A percentile compares a stretch with the other conserved stretches of the same genome.
These are phyloP conservation scores for Pyrenophora graminea DNA, from an alignment of 2,329 filamentous ascomycete species.

Conservation along the genomic window DNA sequence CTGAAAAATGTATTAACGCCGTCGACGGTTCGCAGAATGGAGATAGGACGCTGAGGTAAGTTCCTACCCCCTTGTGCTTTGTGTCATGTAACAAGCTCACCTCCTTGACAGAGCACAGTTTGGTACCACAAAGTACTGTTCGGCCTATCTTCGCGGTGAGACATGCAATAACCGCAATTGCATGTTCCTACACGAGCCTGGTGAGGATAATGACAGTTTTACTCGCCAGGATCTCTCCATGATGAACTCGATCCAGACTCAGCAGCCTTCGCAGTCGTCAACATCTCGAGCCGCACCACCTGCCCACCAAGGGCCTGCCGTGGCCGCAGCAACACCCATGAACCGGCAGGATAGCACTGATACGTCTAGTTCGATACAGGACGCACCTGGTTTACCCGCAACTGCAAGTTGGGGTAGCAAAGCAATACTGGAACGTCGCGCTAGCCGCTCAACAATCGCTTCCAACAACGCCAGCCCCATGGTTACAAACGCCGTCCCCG, in stretches of 20 bases:
- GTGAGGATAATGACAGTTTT: conserved; percentile 97
- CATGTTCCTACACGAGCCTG: conserved; percentile 97
- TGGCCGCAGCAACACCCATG: conserved; percentile 65
- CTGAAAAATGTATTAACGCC: conserved; percentile 83
- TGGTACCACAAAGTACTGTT: conserved; percentile 98
- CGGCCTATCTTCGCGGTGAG: conserved; percentile 92
- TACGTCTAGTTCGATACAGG: conserved; percentile 61
- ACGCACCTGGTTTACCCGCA: conserved; percentile 87
- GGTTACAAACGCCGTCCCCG: conserved; percentile 53
- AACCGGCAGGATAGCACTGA: conserved; percentile 78
- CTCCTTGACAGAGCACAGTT: conserved; percentile 62
- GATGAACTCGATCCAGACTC: conserved; percentile 86
- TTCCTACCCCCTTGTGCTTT: not conserved
- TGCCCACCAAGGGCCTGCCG: conserved; percentile 54
- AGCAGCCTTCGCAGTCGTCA: conserved; percentile 66
- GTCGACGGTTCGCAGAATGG: conserved; percentile 93
- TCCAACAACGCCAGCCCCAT: conserved; percentile 83
- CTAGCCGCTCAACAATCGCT: conserved; percentile 79
- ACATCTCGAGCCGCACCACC: conserved; percentile 57
- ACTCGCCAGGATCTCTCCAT: conserved; percentile 92
- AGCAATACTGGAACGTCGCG: conserved; percentile 70
- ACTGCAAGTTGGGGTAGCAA: conserved; percentile 89
- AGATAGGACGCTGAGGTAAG: conserved; percentile 78
- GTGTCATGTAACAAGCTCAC: conserved; percentile 23
- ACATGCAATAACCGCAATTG: conserved; percentile 94